phyloP scores from a whole-genome alignment of 1,284 basidiomycete species.

The Gomphus sp. region DNA sequence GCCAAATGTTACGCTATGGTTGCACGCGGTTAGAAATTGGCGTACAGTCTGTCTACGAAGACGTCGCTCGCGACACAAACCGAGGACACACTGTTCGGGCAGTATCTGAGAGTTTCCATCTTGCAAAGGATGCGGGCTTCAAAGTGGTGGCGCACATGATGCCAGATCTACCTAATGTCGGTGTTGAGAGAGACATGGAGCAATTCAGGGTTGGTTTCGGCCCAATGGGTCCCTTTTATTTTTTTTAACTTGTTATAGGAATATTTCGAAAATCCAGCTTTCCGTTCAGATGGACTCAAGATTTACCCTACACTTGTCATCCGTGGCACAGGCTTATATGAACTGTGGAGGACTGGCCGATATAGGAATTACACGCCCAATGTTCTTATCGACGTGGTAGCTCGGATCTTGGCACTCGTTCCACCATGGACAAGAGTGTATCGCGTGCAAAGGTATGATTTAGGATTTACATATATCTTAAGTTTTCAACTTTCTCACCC shows the following conservation, averaged over 20 bases:
- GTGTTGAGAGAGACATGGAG: conserved; percentile 93
- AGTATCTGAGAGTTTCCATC: conserved; percentile 95
- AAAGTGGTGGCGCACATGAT: conserved; percentile 99
- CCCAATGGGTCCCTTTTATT: not conserved
- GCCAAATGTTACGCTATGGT: conserved; percentile 98
- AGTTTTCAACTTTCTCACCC: conserved; percentile 3
- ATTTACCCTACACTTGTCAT: conserved; percentile 99
- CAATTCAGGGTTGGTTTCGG: conserved; percentile 77
- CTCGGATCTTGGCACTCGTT: conserved; percentile 91
- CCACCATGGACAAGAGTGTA: conserved; percentile 99
- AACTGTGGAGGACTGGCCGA: conserved; percentile 91
- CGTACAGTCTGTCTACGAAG: conserved; percentile 98
- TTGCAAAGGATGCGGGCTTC: conserved; percentile 98
- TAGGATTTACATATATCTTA: not conserved
- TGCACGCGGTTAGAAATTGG: conserved; percentile 98
- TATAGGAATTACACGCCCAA: conserved; percentile 99
- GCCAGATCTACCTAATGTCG: conserved; percentile 96
- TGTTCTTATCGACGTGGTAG: conserved; percentile 94
- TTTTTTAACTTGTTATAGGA: conserved; percentile 26
- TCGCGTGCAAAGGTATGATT: conserved; percentile 79
- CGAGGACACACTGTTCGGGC: conserved; percentile 97
- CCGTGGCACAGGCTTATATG: conserved; percentile 94
- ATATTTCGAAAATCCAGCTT: conserved; percentile 98
- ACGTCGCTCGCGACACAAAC: conserved; percentile 97
- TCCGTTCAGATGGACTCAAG: conserved; percentile 95